phyloP scores from a whole-genome alignment of 257 asterid species.

The Solanum clarkiae region DNA sequence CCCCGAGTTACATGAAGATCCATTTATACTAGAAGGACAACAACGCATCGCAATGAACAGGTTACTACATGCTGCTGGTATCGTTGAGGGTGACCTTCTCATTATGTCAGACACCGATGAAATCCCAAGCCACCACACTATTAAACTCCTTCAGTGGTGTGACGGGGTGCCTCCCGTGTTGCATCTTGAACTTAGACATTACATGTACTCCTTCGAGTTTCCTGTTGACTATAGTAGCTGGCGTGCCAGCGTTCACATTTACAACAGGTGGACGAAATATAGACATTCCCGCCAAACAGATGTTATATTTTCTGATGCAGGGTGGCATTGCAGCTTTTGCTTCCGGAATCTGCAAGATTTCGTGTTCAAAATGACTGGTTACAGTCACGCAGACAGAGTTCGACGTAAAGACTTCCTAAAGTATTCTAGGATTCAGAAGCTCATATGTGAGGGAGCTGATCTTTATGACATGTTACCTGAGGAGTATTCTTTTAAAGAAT shows the following conservation, averaged over 20 bases:
- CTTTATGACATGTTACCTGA: conserved; percentile 88
- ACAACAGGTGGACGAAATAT: conserved; percentile 44
- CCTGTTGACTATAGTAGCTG: conserved; percentile 81
- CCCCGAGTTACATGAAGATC: conserved; percentile 36
- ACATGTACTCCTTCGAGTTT: conserved; percentile 79
- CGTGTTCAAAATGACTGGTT: conserved; percentile 58
- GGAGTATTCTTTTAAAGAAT: conserved; percentile 71
- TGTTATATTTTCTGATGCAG: conserved; percentile 67
- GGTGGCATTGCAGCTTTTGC: conserved; percentile 97
- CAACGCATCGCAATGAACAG: conserved; percentile 68
- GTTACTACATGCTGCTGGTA: conserved; percentile 51
- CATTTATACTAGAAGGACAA: conserved; percentile 57
- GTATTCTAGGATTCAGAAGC: conserved; percentile 56
- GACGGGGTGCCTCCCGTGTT: conserved; percentile 63
- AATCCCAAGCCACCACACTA: conserved; percentile 82
- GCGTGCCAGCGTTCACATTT: conserved; percentile 64
- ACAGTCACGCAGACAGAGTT: conserved; percentile 60
- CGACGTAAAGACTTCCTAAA: conserved; percentile 30
- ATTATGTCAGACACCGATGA: conserved; percentile 86
- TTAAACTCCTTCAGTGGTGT: conserved; percentile 82
- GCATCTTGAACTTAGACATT: conserved; percentile 65
- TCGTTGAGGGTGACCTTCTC: conserved; percentile 56
- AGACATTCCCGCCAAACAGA: conserved; percentile 64
- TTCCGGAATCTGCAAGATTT: conserved; percentile 42
- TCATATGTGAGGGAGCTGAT: conserved; percentile 69